phyloP scores from a whole-genome alignment of 2,329 filamentous ascomycete species.

The Ceratocystis diversiconidia region DNA sequence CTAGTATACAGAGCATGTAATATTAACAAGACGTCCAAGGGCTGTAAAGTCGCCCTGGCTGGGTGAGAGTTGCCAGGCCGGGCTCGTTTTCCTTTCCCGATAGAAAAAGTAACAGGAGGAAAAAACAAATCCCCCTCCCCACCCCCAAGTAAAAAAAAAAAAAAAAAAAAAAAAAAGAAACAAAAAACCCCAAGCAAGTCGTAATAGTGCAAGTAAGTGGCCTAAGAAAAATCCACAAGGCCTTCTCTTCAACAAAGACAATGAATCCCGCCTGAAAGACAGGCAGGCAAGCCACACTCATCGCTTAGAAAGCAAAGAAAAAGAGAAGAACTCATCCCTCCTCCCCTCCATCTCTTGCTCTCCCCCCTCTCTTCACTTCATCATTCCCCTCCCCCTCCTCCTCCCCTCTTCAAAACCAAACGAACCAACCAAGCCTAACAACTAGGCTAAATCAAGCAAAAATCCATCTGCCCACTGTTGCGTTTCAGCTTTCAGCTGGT shows the following conservation, averaged over 20 bases:
- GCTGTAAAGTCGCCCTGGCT: no score
- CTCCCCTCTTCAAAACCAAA: neutral
- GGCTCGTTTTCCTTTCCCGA: no score
- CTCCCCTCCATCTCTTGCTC: neutral
- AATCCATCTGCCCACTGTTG: neutral
- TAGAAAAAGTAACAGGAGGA: no score
- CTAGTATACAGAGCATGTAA: no score
- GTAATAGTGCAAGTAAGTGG: neutral
- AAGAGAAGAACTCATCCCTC: neutral
- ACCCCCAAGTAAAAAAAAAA: neutral
- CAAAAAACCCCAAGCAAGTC: neutral
- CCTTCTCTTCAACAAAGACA: neutral
- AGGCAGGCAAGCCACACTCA: neutral
- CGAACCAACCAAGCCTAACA: neutral
- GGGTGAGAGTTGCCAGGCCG: no score
- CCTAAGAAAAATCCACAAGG: no score
- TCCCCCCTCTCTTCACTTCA: neutral
- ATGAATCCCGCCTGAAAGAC: neutral
- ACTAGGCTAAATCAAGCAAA: neutral
- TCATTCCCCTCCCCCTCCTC: neutral
- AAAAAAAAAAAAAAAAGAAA: no score
- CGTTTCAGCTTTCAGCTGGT: constrained; percentile 14
- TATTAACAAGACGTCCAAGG: no score
- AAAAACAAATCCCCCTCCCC: no score
- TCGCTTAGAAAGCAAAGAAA: neutral